These are phyloP conservation scores for Uronychia setigera DNA, from an alignment of 73 alveolate genomes.

Conservation along the genomic window DNA sequence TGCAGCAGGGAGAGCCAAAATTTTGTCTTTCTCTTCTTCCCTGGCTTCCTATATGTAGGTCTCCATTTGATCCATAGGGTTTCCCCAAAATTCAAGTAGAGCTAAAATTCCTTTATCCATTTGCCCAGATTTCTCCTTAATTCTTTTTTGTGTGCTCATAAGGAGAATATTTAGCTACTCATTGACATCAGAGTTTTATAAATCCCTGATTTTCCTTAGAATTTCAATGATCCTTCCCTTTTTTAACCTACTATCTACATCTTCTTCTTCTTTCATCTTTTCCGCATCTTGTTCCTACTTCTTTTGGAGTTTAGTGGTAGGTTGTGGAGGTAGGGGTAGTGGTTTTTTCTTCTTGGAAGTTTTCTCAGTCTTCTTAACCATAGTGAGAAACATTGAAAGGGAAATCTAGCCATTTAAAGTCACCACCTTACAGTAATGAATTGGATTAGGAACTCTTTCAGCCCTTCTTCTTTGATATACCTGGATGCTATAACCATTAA, in stretches of 20 bases:
- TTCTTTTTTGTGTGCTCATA: conserved; percentile 65
- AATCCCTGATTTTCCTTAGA: conserved; percentile 50
- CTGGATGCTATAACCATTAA: conserved; percentile 32
- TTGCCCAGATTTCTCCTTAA: conserved; percentile 57
- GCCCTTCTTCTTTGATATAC: conserved; percentile 33
- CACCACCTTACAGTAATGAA: conserved; percentile 20
- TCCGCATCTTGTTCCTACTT: conserved; percentile 20
- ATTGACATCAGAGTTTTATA: conserved; percentile 58
- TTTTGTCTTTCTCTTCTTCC: conserved; percentile 5
- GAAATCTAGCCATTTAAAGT: neutral
- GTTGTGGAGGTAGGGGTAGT: neutral
- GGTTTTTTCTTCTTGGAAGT: neutral
- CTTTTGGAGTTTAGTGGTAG: neutral
- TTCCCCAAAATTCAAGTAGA: conserved; percentile 76
- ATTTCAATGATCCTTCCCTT: conserved; percentile 62
- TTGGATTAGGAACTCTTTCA: conserved; percentile 40
- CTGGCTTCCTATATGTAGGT: conserved; percentile 36
- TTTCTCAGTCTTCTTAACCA: neutral
- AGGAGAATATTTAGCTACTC: conserved; percentile 66
- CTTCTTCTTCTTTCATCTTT: conserved; percentile 49
- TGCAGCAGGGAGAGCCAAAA: conserved; percentile 23
- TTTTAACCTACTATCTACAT: conserved; percentile 47
- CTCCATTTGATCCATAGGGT: conserved; percentile 67
- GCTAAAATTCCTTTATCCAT: conserved; percentile 79
- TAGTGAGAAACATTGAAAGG: conserved; percentile 1